Percentiles rank a stretch among this genome's conserved stretches.
Conservation (phyloP, 352 stramenopile genomes). For the Phytophthora cactorum region DNA sequence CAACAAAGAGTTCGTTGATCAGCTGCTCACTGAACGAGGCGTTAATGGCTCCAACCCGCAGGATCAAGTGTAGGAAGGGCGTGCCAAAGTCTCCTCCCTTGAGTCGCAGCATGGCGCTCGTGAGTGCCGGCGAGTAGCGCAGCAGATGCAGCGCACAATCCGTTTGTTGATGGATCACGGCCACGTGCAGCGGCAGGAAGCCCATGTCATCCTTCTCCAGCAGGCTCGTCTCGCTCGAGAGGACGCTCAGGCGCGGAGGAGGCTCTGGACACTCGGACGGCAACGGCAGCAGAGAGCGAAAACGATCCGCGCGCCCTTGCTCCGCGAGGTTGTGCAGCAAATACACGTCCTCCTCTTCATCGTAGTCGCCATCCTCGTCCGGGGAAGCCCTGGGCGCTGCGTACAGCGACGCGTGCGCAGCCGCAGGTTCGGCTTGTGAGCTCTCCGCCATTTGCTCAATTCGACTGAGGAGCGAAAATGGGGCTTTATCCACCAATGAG, state of each 20-base stretch:
- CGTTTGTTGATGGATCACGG: constrained; percentile 60
- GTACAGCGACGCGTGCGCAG: constrained; percentile 1
- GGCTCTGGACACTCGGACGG: constrained; percentile 2
- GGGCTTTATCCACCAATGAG: not conserved
- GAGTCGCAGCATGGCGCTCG: constrained; percentile 66
- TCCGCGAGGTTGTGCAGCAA: constrained; percentile 70
- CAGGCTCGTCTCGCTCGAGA: constrained; percentile 60
- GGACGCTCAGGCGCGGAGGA: constrained; percentile 40
- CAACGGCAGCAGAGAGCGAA: constrained; percentile 57
- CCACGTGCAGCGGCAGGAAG: constrained; percentile 81
- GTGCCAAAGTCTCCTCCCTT: constrained; percentile 71
- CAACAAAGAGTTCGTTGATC: constrained; percentile 46
- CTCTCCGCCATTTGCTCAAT: constrained; percentile 7
- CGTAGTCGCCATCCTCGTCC: constrained; percentile 50
- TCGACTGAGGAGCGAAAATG: not conserved
- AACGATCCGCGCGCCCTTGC: constrained; percentile 50
- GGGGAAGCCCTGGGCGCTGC: constrained; percentile 1
- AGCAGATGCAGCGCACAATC: constrained; percentile 57
- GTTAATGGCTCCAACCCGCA: constrained; percentile 72
- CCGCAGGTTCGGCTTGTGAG: constrained; percentile 3
- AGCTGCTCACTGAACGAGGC: constrained; percentile 48
- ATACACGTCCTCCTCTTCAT: constrained; percentile 52
- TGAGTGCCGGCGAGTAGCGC: constrained; percentile 70
- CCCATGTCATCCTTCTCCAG: constrained; percentile 87
- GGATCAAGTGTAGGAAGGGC: constrained; percentile 71